These are phyloP conservation scores for Gossypium gossypioides DNA, from an alignment of 441 rosid genomes.

Conservation along the genomic window DNA sequence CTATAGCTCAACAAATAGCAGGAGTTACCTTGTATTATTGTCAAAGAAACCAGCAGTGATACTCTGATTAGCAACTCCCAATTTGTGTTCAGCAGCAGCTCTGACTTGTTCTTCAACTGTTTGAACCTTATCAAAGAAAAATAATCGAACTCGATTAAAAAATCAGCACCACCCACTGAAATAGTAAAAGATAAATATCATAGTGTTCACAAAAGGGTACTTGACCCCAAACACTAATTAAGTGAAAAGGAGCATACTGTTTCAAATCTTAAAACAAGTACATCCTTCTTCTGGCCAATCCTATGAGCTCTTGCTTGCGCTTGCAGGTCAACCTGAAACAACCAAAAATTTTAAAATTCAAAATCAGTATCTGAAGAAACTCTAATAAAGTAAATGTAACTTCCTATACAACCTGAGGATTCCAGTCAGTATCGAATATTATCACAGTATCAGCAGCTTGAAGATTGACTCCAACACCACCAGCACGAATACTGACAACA, in stretches of 20 bases:
- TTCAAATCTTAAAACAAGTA: slow-evolving; percentile 89
- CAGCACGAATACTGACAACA: slow-evolving; percentile 78
- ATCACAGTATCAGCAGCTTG: slow-evolving; percentile 96
- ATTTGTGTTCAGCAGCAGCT: slow-evolving; percentile 91
- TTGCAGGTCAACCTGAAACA: slow-evolving; percentile 81
- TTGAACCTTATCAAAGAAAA: slow-evolving; percentile 49
- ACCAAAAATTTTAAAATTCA: neutral
- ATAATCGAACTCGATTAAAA: neutral
- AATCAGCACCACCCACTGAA: neutral
- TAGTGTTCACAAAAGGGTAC: neutral
- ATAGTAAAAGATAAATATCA: neutral
- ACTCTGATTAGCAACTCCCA: slow-evolving; percentile 96
- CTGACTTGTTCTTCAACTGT: slow-evolving; percentile 95
- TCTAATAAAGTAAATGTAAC: slow-evolving; percentile 7
- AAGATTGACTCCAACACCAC: slow-evolving; percentile 95
- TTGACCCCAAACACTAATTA: neutral
- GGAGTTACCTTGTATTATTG: slow-evolving; percentile 71
- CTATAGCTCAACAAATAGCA: neutral
- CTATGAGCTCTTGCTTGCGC: slow-evolving; percentile 97
- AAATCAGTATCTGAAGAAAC: slow-evolving; percentile 11
- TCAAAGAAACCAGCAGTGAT: slow-evolving; percentile 95
- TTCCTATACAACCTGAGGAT: slow-evolving; percentile 63
- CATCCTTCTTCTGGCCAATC: slow-evolving; percentile 95
- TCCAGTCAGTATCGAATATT: slow-evolving; percentile 94
- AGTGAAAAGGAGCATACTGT: slow-evolving; percentile 37